Evolutionary conservation across 2,329 filamentous ascomycete species (phyloP).

Genomic region (Phialophora expanda): DNA sequence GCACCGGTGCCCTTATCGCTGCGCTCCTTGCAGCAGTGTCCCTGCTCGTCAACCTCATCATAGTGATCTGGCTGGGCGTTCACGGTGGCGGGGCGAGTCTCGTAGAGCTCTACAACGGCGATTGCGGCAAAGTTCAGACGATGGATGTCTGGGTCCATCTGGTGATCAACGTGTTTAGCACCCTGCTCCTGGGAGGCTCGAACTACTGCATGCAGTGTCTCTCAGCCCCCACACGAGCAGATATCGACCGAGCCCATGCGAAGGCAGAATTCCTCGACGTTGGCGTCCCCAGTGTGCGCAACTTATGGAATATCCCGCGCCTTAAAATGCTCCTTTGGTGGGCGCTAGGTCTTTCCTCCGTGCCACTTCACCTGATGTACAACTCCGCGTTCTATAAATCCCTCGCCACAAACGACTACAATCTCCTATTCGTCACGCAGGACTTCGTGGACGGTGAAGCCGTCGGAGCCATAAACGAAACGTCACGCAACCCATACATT

Average conservation of each 20-base stretch:
- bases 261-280: constrained; percentile 42
- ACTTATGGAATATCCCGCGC: constrained; percentile 35
- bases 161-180: constrained; percentile 46
- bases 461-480: neutral
- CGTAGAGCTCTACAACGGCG: constrained; percentile 31
- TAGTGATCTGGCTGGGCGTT: constrained; percentile 29
- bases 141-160: constrained; percentile 42
- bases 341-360: constrained; percentile 35
- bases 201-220: constrained; percentile 48
- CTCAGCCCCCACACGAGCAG: constrained; percentile 42
- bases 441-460: constrained; percentile 31
- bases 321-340: constrained; percentile 37
- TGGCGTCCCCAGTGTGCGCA: constrained; percentile 41
- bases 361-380: constrained; percentile 42
- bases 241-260: constrained; percentile 44
- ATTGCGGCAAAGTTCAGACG: constrained; percentile 26
- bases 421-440: constrained; percentile 32
- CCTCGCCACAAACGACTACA: constrained; percentile 37
- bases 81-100: constrained; percentile 13
- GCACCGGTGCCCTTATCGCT: constrained; percentile 27
- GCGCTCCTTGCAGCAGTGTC: constrained; percentile 30
- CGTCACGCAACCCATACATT: neutral
- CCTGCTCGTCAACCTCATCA: constrained; percentile 34
- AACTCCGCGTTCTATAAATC: constrained; percentile 42
- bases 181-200: constrained; percentile 42